These are phyloP conservation scores for Dendrobium officinale DNA, from an alignment of 106 monocot species.

Conservation along the genomic window DNA sequence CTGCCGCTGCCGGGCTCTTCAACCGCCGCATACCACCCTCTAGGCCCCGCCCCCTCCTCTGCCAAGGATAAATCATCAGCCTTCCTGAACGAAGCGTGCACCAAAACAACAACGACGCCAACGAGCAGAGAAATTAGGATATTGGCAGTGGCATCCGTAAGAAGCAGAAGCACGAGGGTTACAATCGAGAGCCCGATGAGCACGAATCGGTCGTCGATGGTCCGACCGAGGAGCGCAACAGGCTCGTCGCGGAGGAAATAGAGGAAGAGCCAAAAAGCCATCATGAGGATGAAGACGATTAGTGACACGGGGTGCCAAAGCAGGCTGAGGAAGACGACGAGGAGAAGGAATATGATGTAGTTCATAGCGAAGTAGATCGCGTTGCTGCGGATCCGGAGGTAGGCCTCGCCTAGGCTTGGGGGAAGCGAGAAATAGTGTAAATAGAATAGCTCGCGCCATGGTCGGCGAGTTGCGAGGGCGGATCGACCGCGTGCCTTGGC, in stretches of 20 bases:
- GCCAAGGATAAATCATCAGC: constrained; percentile 48
- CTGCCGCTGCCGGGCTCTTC: not conserved
- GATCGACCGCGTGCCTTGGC: constrained; percentile 55
- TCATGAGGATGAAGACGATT: constrained; percentile 39
- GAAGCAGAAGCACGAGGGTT: constrained; percentile 54
- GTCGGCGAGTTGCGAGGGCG: constrained; percentile 64
- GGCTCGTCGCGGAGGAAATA: constrained; percentile 73
- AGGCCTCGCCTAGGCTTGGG: constrained; percentile 30
- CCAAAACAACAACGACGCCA: constrained; percentile 40
- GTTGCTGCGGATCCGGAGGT: constrained; percentile 61
- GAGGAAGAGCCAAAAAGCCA: constrained; percentile 37
- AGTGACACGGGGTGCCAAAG: constrained; percentile 22
- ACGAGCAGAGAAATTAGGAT: constrained; percentile 41
- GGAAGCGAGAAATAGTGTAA: constrained; percentile 28
- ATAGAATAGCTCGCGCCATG: constrained; percentile 62
- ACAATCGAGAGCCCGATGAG: constrained; percentile 44
- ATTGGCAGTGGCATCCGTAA: constrained; percentile 56
- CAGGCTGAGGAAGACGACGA: constrained; percentile 6
- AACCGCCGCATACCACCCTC: constrained; percentile 40
- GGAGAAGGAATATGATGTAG: constrained; percentile 41
- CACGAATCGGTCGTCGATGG: constrained; percentile 38
- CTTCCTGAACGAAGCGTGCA: constrained; percentile 53
- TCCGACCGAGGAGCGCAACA: constrained; percentile 39
- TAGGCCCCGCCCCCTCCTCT: constrained; percentile 26
- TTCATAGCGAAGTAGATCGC: constrained; percentile 30